Percentiles rank a stretch among this genome's conserved stretches.
These are phyloP conservation scores for Lodderomyces pseudojiufengensis DNA, from an alignment of 1,139 yeast species.

Conservation along the genomic window DNA sequence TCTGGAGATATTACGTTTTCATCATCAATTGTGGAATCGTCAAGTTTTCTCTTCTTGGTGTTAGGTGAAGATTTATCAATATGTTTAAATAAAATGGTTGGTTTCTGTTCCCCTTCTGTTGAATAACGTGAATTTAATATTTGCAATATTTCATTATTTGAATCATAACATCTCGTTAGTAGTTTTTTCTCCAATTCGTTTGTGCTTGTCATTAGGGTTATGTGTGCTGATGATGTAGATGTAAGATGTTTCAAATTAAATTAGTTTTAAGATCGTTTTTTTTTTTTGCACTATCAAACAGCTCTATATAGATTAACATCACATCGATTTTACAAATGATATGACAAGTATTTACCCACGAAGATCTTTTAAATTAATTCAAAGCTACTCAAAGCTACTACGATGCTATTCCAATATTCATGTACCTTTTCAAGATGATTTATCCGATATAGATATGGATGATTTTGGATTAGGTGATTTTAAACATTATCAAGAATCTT, in stretches of 20 bases:
- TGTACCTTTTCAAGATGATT: slow-evolving; percentile 41
- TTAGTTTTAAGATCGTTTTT: slow-evolving; percentile 2
- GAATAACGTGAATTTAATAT: slow-evolving; percentile 57
- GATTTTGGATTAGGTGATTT: slow-evolving; percentile 40
- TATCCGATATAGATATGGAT: slow-evolving; percentile 31
- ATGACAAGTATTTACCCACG: slow-evolving; percentile 1
- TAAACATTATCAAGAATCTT: slow-evolving; percentile 36
- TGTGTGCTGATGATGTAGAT: too few relatives aligned
- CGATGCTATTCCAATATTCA: slow-evolving; percentile 15
- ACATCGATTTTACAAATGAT: not conserved
- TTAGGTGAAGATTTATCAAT: slow-evolving; percentile 6
- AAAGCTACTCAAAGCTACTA: not conserved
- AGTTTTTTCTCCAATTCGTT: slow-evolving; percentile 46
- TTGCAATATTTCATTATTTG: slow-evolving; percentile 41
- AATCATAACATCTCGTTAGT: slow-evolving; percentile 48
- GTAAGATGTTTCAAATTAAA: slow-evolving; percentile 1
- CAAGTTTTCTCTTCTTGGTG: slow-evolving; percentile 13
- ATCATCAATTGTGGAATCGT: slow-evolving; percentile 2
- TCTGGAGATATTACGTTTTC: slow-evolving; percentile 9
- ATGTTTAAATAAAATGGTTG: slow-evolving; percentile 40
- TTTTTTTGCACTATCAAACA: not conserved
- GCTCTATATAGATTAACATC: slow-evolving; percentile 2
- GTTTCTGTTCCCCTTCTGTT: slow-evolving; percentile 55
- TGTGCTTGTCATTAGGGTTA: slow-evolving; percentile 5
- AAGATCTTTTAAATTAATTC: not conserved